Conservation (phyloP, 2,329 filamentous ascomycete species). For the Rasamsonia emersonii region DNA sequence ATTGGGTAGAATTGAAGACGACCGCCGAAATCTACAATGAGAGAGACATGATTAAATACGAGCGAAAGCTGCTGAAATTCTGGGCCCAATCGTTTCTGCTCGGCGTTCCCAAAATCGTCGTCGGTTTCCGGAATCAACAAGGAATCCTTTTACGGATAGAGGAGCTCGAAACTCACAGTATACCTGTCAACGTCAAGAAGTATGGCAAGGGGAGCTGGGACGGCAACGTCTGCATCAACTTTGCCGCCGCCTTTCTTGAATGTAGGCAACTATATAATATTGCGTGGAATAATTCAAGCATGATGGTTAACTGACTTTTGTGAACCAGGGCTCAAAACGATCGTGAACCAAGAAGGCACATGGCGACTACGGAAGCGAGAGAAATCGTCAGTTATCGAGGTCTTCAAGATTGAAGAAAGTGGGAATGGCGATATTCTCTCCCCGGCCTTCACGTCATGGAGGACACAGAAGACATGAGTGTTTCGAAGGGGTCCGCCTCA, state of each 20-base stretch:
- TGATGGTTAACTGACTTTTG: constrained; percentile 12
- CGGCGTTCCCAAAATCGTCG: constrained; percentile 82
- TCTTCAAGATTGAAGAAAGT: constrained; percentile 63
- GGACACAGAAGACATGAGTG: constrained; percentile 21
- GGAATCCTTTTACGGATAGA: constrained; percentile 66
- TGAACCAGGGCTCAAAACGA: constrained; percentile 50
- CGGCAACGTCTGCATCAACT: constrained; percentile 89
- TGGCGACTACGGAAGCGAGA: constrained; percentile 68
- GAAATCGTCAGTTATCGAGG: constrained; percentile 58
- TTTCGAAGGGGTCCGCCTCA: background rate
- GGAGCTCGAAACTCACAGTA: constrained; percentile 68
- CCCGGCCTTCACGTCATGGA: constrained; percentile 68
- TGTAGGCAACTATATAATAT: constrained; percentile 46
- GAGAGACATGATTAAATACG: constrained; percentile 65
- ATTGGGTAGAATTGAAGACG: constrained; percentile 95
- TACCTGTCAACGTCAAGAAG: constrained; percentile 67
- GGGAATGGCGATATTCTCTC: constrained; percentile 71
- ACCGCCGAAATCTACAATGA: constrained; percentile 61
- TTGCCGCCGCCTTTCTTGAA: constrained; percentile 66
- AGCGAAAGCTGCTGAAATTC: constrained; percentile 86
- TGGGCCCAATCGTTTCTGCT: constrained; percentile 96
- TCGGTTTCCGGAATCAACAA: constrained; percentile 70
- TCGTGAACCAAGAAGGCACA: constrained; percentile 59
- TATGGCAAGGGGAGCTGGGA: constrained; percentile 67
- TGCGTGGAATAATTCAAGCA: no score